These are phyloP conservation scores for Scheffersomyces titani DNA, from an alignment of 1,139 yeast genomes.

Conservation along the genomic window DNA sequence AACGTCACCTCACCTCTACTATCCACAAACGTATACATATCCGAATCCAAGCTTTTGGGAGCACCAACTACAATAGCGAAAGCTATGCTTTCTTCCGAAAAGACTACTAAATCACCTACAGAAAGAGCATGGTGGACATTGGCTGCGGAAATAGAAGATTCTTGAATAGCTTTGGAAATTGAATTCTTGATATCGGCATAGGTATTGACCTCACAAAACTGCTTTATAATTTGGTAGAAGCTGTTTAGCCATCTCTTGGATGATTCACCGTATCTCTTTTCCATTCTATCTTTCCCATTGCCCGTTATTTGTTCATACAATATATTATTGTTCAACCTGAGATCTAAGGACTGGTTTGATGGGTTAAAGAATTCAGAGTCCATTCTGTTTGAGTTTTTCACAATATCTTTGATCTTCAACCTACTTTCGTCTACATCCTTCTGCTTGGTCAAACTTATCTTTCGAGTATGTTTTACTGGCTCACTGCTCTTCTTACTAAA, in stretches of 20 bases:
- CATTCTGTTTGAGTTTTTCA: neutral
- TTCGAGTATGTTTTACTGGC: neutral
- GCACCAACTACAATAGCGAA: conserved; percentile 34
- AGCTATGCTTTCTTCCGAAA: conserved; percentile 30
- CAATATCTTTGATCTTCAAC: neutral
- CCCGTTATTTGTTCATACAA: conserved; percentile 16
- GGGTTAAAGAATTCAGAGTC: conserved; percentile 6
- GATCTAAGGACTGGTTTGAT: conserved; percentile 13
- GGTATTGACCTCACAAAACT: conserved; percentile 1
- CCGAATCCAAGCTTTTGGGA: conserved; percentile 29
- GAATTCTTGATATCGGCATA: conserved; percentile 2
- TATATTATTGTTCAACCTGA: conserved; percentile 11
- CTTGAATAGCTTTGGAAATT: conserved; percentile 15
- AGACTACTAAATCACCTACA: conserved; percentile 43
- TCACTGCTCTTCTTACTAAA: neutral
- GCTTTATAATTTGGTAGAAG: neutral
- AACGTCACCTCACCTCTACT: conserved; percentile 58
- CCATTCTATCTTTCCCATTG: conserved; percentile 15
- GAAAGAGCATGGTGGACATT: conserved; percentile 24
- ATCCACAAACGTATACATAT: conserved; percentile 52
- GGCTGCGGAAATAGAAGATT: conserved; percentile 28
- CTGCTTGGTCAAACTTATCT: neutral
- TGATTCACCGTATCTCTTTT: conserved; percentile 20
- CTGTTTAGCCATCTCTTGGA: conserved; percentile 22
- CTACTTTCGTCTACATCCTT: neutral